Conservation (phyloP, 768 basidiomycete species). For the Jaapia argillacea region DNA sequence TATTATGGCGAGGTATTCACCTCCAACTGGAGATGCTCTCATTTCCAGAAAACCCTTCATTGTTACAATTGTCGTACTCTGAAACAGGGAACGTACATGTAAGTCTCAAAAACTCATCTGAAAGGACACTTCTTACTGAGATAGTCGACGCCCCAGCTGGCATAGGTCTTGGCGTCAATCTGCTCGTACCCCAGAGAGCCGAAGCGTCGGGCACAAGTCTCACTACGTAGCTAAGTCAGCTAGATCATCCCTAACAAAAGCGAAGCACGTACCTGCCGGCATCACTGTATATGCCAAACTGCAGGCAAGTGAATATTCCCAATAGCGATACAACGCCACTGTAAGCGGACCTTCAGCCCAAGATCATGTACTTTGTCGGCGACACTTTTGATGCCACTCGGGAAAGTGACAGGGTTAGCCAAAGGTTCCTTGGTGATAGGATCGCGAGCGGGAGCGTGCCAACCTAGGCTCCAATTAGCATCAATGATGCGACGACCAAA, state of each 20-base stretch:
- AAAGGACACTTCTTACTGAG: conserved; percentile 15
- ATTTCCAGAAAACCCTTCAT: conserved; percentile 25
- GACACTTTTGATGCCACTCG: conserved; percentile 19
- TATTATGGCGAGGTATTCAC: neutral
- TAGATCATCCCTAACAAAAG: neutral
- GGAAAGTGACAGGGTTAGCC: conserved; percentile 21
- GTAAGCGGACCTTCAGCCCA: conserved; percentile 19
- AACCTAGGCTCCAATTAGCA: conserved; percentile 12
- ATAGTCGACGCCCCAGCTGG: conserved; percentile 28
- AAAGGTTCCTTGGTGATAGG: conserved; percentile 20
- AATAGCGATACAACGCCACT: neutral
- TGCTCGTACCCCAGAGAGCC: conserved; percentile 30
- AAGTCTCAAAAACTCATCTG: neutral
- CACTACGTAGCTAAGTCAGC: conserved; percentile 7
- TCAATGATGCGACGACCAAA: neutral
- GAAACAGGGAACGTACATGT: neutral
- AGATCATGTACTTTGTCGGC: conserved; percentile 22
- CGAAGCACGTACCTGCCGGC: conserved; percentile 19
- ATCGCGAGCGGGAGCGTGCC: conserved; percentile 21
- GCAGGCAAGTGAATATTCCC: neutral
- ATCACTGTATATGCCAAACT: conserved; percentile 27
- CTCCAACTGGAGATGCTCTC: conserved; percentile 17
- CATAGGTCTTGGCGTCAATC: conserved; percentile 30
- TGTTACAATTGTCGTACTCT: conserved; percentile 32
- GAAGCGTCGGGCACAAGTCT: conserved; percentile 26